Conservation (phyloP, 441 rosid genomes). For the Pelargonium exstipulatum region DNA sequence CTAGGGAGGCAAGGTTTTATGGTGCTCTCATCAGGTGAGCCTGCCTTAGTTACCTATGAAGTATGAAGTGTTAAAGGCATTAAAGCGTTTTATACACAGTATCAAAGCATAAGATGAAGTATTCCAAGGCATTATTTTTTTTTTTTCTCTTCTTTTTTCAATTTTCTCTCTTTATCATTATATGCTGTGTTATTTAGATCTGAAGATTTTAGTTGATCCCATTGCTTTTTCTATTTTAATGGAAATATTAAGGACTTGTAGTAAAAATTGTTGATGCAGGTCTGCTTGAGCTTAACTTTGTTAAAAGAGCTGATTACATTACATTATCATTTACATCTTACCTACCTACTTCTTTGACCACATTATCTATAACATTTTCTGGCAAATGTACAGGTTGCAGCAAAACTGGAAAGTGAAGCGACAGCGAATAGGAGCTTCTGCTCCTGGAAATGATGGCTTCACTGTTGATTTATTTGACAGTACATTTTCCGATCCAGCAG, state of each 20-base stretch:
- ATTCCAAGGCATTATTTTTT: background rate
- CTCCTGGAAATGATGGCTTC: conserved; percentile 74
- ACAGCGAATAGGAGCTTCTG: conserved; percentile 61
- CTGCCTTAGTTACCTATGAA: conserved; percentile 1
- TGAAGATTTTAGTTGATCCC: background rate
- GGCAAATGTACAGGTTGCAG: conserved; percentile 75
- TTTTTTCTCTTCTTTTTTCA: background rate
- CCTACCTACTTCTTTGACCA: conserved; percentile 2
- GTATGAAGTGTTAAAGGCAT: background rate
- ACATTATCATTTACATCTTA: conserved; percentile 3
- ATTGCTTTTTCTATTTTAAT: conserved; percentile 6
- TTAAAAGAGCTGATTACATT: background rate
- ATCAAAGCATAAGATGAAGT: background rate
- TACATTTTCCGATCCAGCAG: conserved; percentile 45
- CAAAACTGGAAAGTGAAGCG: conserved; percentile 96
- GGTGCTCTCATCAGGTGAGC: conserved; percentile 88
- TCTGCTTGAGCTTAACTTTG: background rate
- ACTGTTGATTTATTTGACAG: conserved; percentile 77
- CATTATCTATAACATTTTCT: conserved; percentile 15
- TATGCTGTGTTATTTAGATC: background rate
- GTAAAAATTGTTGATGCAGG: conserved; percentile 1
- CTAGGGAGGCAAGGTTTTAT: conserved; percentile 86
- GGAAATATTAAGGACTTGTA: background rate
- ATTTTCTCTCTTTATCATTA: background rate
- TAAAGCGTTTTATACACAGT: background rate